A percentile compares a stretch with the other conserved stretches of the same genome.
Evolutionary conservation across 1,139 yeast genomes (phyloP).

Genomic region (Meyerozyma guilliermondii): DNA sequence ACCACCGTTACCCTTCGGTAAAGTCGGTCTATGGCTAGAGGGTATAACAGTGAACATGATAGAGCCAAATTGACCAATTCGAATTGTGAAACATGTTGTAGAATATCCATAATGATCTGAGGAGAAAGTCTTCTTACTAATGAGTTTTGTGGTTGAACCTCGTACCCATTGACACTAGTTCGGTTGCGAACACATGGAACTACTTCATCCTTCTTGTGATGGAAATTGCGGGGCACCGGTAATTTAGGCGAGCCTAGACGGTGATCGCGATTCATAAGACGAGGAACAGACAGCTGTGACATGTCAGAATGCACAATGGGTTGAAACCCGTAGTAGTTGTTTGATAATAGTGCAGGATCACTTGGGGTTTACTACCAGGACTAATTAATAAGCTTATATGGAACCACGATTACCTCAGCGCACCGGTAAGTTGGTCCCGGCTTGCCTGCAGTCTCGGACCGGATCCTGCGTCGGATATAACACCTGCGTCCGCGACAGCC

Average conservation of each 20-base stretch:
- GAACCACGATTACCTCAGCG: neutral
- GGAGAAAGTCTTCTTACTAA: conserved; percentile 10
- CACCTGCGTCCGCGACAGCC: too few relatives aligned
- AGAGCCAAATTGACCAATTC: conserved; percentile 24
- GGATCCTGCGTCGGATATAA: too few relatives aligned
- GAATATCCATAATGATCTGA: conserved; percentile 10
- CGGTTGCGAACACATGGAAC: neutral
- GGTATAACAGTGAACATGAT: conserved; percentile 20
- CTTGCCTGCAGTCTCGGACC: neutral
- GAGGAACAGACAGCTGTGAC: neutral
- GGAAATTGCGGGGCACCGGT: neutral
- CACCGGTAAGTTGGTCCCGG: neutral
- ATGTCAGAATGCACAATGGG: neutral
- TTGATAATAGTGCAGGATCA: too few relatives aligned
- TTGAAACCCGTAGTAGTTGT: too few relatives aligned
- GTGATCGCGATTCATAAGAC: neutral
- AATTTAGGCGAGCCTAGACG: neutral
- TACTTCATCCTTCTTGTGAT: neutral
- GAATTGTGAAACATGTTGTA: conserved; percentile 25
- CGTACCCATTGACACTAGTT: neutral
- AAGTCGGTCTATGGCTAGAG: conserved; percentile 20
- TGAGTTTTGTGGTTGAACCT: conserved; percentile 7
- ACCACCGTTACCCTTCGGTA: conserved; percentile 30
- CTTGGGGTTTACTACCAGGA: too few relatives aligned
- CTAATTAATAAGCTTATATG: neutral